Evolutionary conservation across 164 flowering plant genomes (phyloP).

Genomic region (Kingdonia uniflora): DNA sequence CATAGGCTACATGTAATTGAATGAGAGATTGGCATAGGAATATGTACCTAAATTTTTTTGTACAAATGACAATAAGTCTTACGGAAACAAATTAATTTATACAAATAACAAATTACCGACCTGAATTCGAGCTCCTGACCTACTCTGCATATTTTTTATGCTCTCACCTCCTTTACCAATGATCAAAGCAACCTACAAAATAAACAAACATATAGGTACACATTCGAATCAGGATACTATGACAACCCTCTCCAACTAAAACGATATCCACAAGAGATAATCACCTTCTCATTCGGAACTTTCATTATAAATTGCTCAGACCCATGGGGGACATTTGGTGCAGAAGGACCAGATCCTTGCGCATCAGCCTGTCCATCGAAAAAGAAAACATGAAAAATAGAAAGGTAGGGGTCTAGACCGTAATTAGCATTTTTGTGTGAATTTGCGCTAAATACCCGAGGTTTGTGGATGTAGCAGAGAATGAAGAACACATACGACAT

Average conservation of each 20-base stretch:
- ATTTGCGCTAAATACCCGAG: no score
- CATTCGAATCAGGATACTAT: neutral
- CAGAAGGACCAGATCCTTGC: no score
- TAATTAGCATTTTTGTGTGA: no score
- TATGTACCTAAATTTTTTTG: neutral
- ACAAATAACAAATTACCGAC: slow-evolving; percentile 18
- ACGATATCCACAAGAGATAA: neutral
- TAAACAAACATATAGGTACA: neutral
- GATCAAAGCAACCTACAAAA: slow-evolving; percentile 70
- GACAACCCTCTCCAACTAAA: no score
- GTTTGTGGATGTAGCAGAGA: no score
- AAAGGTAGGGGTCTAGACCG: no score
- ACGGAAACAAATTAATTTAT: neutral
- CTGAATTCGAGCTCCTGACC: slow-evolving; percentile 94
- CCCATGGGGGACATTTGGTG: no score
- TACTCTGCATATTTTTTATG: slow-evolving; percentile 78
- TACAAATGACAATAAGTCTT: neutral
- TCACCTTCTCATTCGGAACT: slow-evolving; percentile 75
- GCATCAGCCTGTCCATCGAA: no score
- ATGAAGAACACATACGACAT: no score
- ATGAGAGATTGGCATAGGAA: no score
- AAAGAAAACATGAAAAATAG: no score
- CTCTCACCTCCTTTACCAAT: slow-evolving; percentile 98
- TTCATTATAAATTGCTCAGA: slow-evolving; percentile 43
- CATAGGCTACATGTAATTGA: no score